Percentiles rank a stretch among this genome's conserved stretches.
phyloP scores from a whole-genome alignment of 768 basidiomycete species.

The Rhodocollybia butyracea region DNA sequence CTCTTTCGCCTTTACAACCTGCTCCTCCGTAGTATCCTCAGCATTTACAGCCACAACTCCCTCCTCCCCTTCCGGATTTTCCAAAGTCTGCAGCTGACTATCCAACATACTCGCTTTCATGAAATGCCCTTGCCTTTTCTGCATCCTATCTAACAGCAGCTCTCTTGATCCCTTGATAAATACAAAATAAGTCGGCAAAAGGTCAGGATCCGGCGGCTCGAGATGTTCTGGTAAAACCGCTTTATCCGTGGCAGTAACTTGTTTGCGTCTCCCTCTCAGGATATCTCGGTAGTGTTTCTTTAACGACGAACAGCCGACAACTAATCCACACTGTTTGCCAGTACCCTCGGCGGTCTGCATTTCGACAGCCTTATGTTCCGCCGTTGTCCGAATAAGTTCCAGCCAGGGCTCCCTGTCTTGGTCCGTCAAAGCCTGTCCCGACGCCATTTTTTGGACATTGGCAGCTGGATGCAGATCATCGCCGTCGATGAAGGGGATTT shows the following conservation, averaged over 20 bases:
- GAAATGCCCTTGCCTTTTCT: constrained; percentile 66
- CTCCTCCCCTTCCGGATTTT: constrained; percentile 64
- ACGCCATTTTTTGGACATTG: constrained; percentile 87
- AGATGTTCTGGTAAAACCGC: constrained; percentile 20
- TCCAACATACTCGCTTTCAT: constrained; percentile 84
- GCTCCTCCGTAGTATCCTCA: constrained; percentile 49
- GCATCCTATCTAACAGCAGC: constrained; percentile 61
- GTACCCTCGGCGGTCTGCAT: constrained; percentile 1
- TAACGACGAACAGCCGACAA: constrained; percentile 85
- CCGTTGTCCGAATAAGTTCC: constrained; percentile 61
- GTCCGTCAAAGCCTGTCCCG: constrained; percentile 73
- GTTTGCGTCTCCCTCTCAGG: constrained; percentile 50
- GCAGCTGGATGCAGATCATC: constrained; percentile 80
- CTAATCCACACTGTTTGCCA: constrained; percentile 44
- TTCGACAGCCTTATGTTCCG: constrained; percentile 39
- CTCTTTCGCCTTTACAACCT: constrained; percentile 45
- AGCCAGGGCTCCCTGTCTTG: constrained; percentile 88
- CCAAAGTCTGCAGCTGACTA: constrained; percentile 70
- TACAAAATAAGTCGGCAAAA: constrained; percentile 71
- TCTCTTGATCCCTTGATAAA: constrained; percentile 64
- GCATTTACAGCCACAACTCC: constrained; percentile 64
- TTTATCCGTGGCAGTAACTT: constrained; percentile 15
- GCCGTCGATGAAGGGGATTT: constrained; percentile 82
- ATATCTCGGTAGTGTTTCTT: constrained; percentile 80
- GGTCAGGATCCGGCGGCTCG: constrained; percentile 23